Base-by-base conservation (phyloP, 1,284 basidiomycete genomes). In the Takashimella koratensis region DNA sequence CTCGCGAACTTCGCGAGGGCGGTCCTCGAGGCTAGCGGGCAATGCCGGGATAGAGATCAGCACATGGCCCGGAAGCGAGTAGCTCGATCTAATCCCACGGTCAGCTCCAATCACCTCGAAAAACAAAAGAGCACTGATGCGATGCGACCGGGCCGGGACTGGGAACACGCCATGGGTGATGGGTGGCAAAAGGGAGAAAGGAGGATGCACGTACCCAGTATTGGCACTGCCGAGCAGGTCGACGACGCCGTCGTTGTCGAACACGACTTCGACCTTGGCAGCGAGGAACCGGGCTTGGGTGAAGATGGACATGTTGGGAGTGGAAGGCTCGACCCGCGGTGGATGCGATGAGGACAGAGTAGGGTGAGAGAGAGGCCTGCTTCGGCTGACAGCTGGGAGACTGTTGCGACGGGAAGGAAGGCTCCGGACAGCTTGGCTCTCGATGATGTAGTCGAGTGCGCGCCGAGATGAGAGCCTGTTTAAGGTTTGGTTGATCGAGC, bases 51-150 rank as follows among this genome's bases (percentile, higher is more conserved):
- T 19, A 3, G 56, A 51, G 27, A 70, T 44, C 5, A 60, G 45
- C 23, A 68, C 49, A 45, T 65, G 60, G 3, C 66, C 67, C 19
- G 67, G 58, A 16, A 68, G 53, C 3, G 67, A 70, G 52, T 70
- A 68, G 45, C 50, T 58, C 2, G 66, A 54, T 6, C 66, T 69
- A 36, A 36, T 16, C 8, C 16, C 30, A 36, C 16, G 30, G 30
- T 36, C 30, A 36, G 16, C 30, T 16, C 16, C 30, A 8, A 16
- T 36, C 30, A 36, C 16, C 30, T 8, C 30, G 52, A 22, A 30
- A 19, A 43, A 47, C 44, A 20, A 46, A n/a, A 39, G 27, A 30
- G 19, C 40, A 40, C 11, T 39, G 8, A n/a, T 11, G 12, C 12
- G 36, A 45, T 23, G 45, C n/a, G 12, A 30, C n/a, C n/a, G n/a